A percentile compares a stretch with the other conserved stretches of the same genome.
These are phyloP conservation scores for Fagopyrum esculentum DNA, from an alignment of 148 eudicot species.

Conservation along the genomic window DNA sequence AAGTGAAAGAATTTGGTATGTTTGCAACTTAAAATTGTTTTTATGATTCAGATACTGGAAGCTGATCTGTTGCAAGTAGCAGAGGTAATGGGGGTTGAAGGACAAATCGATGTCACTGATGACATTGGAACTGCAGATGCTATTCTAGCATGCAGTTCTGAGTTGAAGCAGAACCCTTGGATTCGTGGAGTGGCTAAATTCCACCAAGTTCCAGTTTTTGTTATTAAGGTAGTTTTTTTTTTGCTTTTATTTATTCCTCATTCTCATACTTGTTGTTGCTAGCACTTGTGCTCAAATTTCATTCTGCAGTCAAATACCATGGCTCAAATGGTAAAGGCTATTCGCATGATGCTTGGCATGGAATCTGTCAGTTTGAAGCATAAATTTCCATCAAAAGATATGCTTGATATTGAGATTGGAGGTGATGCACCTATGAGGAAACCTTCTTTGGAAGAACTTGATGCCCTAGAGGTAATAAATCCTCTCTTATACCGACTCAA, in stretches of 20 bases:
- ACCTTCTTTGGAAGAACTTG: constrained; percentile 91
- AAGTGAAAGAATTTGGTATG: background rate
- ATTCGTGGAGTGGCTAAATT: constrained; percentile 88
- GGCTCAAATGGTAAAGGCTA: constrained; percentile 97
- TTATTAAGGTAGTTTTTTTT: constrained; percentile 54
- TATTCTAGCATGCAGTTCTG: constrained; percentile 64
- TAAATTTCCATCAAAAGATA: constrained; percentile 33
- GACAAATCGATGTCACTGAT: constrained; percentile 61
- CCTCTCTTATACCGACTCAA: background rate
- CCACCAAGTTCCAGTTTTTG: constrained; percentile 89
- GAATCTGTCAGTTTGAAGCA: constrained; percentile 36
- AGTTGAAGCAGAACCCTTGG: constrained; percentile 89
- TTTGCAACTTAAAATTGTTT: too few relatives aligned
- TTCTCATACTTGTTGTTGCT: background rate
- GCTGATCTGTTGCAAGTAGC: constrained; percentile 85
- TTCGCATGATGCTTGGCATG: constrained; percentile 80
- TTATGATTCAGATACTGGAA: constrained; percentile 57
- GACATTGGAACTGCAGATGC: constrained; percentile 83
- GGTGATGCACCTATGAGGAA: constrained; percentile 80
- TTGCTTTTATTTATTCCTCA: background rate
- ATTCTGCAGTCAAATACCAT: constrained; percentile 74
- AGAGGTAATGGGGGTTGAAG: constrained; percentile 77
- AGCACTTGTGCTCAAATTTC: background rate
- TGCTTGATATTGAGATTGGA: constrained; percentile 61
- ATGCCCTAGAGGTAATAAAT: constrained; percentile 84